Base-by-base conservation (phyloP, 306 rosid species). In the Cucumis melo region DNA sequence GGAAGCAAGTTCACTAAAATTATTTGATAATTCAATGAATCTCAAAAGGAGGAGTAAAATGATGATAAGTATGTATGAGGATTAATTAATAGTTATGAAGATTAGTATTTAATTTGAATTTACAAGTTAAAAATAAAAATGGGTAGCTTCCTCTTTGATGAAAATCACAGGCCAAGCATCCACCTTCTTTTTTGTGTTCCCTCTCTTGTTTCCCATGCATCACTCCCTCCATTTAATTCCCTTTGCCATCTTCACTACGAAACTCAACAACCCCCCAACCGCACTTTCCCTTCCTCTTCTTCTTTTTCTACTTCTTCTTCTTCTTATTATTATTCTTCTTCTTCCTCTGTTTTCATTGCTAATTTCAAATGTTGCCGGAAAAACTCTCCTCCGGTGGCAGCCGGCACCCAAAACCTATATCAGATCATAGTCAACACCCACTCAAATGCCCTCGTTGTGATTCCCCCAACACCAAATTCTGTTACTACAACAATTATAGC, bases 401-500 rank as follows among this genome's bases (percentile, higher is more conserved):
- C 44, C 68, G 44, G 13, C 41, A 17, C 7, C 1, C 44, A 9
- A 62, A 77, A 29, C 48, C 24, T 8, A 21, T 29, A 1, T 42
- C 60, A 14, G 79, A 77, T 12, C 79, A 77, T 46, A 46, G 13
- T 62, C 68, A 62, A 7, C 67, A 36, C 17, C 10, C 65, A 8
- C 42, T 62, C 29, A 91, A 90, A 85, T 94, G 99, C 41, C 99
- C 99, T 0, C 74, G 99, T 42, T 94, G 99, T 60, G 97, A 92
- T 76, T 94, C 99, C 0, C 96, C 97, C 51, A 92, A 94, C 86
- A 94, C 99, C 15, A 94, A 94, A 62, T 94, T 94, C 90, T 94
- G 99, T 76, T 94, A 94, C 91, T 94, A 91, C 89, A 94, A 94
- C 89, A 94, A 94, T 84, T 94, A 94, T 84, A 94, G 97, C 83